Evolutionary conservation across 2,329 filamentous ascomycete genomes (phyloP).

Genomic region (Penicillium vulpinum): DNA sequence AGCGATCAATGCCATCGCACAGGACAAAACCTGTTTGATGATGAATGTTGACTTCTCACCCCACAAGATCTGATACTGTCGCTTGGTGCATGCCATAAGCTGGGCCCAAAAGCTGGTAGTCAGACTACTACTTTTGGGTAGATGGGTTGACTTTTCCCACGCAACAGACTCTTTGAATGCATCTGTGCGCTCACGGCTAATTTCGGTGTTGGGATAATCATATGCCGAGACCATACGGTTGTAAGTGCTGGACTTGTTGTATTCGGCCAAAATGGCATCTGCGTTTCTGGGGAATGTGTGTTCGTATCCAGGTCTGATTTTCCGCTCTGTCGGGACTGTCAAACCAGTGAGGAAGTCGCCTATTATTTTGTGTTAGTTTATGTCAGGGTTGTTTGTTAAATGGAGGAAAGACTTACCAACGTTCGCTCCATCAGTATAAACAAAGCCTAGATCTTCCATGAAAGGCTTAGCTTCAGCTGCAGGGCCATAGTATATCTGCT

Average conservation of each 20-base stretch:
- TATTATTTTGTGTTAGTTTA: conserved; percentile 28
- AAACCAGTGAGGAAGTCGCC: conserved; percentile 66
- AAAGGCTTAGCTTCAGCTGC: conserved; percentile 59
- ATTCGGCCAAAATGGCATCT: conserved; percentile 47
- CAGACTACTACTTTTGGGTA: conserved; percentile 55
- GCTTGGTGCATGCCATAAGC: conserved; percentile 55
- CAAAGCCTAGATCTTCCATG: conserved; percentile 64
- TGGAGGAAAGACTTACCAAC: conserved; percentile 1
- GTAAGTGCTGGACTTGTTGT: conserved; percentile 54
- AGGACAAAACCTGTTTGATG: conserved; percentile 60
- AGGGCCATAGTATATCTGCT: conserved; percentile 64
- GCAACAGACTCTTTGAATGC: conserved; percentile 56
- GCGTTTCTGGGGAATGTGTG: conserved; percentile 45
- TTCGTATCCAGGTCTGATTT: conserved; percentile 45
- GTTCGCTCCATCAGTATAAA: conserved; percentile 61
- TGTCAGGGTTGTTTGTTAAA: background rate
- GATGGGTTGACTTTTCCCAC: conserved; percentile 55
- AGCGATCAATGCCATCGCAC: conserved; percentile 61
- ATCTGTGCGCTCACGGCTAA: conserved; percentile 46
- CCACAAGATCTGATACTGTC: conserved; percentile 65
- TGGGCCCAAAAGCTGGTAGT: conserved; percentile 57
- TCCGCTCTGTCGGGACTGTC: conserved; percentile 55
- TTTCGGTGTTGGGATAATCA: conserved; percentile 54
- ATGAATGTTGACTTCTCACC: conserved; percentile 64
- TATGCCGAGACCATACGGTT: conserved; percentile 57